Base-by-base conservation (phyloP, 768 basidiomycete genomes). In the Rubroboletus satanas region DNA sequence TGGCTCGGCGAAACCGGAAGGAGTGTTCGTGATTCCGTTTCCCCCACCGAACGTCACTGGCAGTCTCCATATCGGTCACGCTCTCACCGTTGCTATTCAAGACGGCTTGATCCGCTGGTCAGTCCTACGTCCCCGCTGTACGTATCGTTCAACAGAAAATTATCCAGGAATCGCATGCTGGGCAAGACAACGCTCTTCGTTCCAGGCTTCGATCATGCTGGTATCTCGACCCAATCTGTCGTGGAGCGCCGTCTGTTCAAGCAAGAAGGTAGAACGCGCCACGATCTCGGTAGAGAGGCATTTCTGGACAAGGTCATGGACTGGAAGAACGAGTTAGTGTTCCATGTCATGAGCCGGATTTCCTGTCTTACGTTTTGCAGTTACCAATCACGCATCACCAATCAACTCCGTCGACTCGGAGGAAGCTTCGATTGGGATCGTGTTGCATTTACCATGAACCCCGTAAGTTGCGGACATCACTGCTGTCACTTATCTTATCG, bases 1-100 rank as follows among this genome's bases (percentile, higher is more conserved):
- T 49, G 85, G 84, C 11, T 75, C 81, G 14, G 71, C 77, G 47
- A 83, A 84, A 48, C 75, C 80, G 1, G 83, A 88, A 37, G 88
- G 85, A 28, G 66, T 75, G 12, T 98, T 98, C 67, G 85, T 95
- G 56, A 83, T 99, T 28, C 90, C 95, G 0, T 79, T 85, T 0
- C 97, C 97, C 28, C 96, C 96, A 3, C 97, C 97, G 5, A 98
- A 98, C 64, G 94, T 99, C 59, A 99, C 97, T 0, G 97, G 97
- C 7, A 88, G 83, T 56, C 76, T 99, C 54, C 96, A 99, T 66
- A 94, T 97, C 54, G 97, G 97, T 3, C 97, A 99, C 62, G 96
- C 87, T 3, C 77, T 99, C 51, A 96, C 95, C 1, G 81, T 87
- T 8, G 89, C 94, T 5, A 87, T 99, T 56, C 93, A 98, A 66